Base-by-base conservation (phyloP, 345 rosid species). In the Triadica sebifera region DNA sequence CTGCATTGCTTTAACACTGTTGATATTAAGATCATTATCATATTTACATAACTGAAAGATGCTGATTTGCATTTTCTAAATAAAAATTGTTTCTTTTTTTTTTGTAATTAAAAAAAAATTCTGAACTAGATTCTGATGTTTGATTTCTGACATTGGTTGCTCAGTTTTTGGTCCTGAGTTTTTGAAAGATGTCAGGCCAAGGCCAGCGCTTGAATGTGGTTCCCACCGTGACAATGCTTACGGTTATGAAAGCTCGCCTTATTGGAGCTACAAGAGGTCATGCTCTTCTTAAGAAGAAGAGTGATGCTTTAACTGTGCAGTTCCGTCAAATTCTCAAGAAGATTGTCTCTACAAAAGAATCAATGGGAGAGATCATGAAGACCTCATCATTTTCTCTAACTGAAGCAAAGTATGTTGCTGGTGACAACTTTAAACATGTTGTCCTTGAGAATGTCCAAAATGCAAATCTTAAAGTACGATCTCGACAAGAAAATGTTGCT, bases 251-350 rank as follows among this genome's bases (percentile, higher is more conserved):
- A 87, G 90, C 91, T 12, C 89, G 98, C 67, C 93, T 91, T 50
- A 74, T 91, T 45, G 98, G 98, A 49, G 98, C 98, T 19, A 93
- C 97, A 13, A 89, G 97, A 85, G 97, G 98, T 29, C 97, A 90
- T 84, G 97, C 97, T 70, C 93, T 94, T 38, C 96, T 92, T 66
- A 93, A 91, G 88, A 92, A 94, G 84, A 94, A 94, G 93, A 91
- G 98, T 75, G 98, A 94, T 85, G 98, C 98, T 73, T 75, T 92
- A 65, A 94, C 93, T 5, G 97, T 89, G 74, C 96, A 94, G 77
- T 94, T 94, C 62, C 90, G 98, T 6, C 91, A 85, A 64, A 89
- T 91, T 74, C 93, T 91, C 10, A 90, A 94, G 86, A 89, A 88
- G 66, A 94, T 89, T 12, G 97, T 94, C 59, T 77, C 89, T 0